Evolutionary conservation across 1,284 basidiomycete species (phyloP), one percentile per base, ranked within the genome.

Genomic region (Marasmius oreades): DNA sequence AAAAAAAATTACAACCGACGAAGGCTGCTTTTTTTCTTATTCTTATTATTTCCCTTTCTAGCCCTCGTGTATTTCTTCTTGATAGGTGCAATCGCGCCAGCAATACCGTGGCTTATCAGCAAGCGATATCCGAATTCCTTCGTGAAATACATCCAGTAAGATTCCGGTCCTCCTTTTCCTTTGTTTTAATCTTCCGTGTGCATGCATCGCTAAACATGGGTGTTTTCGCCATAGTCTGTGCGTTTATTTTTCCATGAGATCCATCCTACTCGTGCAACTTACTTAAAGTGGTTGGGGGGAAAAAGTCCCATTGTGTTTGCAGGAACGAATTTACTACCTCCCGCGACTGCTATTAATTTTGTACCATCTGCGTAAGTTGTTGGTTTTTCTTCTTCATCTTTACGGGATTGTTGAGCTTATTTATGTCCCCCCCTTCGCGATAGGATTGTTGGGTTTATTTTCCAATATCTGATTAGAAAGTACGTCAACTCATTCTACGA

Each of bases 401-500:
- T n/a, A n/a, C n/a, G n/a, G n/a, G n/a, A n/a, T n/a, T n/a, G n/a
- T n/a, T n/a, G n/a, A n/a, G n/a, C n/a, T n/a, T n/a, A n/a, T n/a
- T n/a, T n/a, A n/a, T n/a, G n/a, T n/a, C n/a, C n/a, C n/a, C n/a
- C n/a, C n/a, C n/a, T n/a, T n/a, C n/a, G n/a, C 10, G 5, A 44
- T 22, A 59, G 58, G 12, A 63, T 65, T 51, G 76, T 83, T 33
- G 80, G 82, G 37, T 86, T 86, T 64, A 69, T 83, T 46, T 85
- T 84, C 62, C 80, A 87, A 61, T 85, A 76, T 62, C 64, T 83
- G n/a, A 72, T 87, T 45, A 73, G 86, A 51, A 76, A 78, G 66
- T 67, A 53, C 18, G 55, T 22, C 14, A 10, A 48, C 26, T 31
- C 28, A 42, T 24, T 63, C 12, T 2, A 60, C 37, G 45, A 1